Evolutionary conservation across 805 yeast species (phyloP), one percentile per base, ranked within the genome.

Genomic region (Isabelozyma rhagii): DNA sequence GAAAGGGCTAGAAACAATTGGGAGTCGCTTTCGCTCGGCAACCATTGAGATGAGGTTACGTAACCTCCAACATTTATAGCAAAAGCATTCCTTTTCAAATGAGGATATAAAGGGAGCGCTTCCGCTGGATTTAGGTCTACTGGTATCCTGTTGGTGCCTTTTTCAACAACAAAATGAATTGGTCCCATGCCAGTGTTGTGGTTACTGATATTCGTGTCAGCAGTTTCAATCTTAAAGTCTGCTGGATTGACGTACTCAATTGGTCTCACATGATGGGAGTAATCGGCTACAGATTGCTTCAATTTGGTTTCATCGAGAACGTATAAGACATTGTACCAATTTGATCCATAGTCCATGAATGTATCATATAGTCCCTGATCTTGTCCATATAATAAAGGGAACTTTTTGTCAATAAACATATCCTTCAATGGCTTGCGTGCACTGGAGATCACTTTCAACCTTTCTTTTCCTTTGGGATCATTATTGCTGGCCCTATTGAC

Each of bases 11-110:
- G 57, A 51, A 71, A 75, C 49, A 76, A 81, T 7, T 49, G 46
- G 6, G 49, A 54, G 1, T 52, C 29, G 1, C 29, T 46, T 21
- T 52, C n/a, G 52, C 53, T 62, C 1, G 69, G 72, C 5, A 74
- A 55, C 89, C 89, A 85, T 8, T 78, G 75, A 50, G 78, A 58
- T 17, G 81, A 77, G 0, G 86, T 77, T 0, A 83, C 67, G 8
- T 75, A 62, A 0, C 81, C 80, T 0, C 87, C 87, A 0, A 74
- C 67, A 55, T 81, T 80, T 14, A 78, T 45, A 2, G 79, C 65
- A 8, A 70, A 57, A 0, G 80, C 79, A 14, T 59, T 63, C 28
- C 79, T 64, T 39, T 39, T 4, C 14, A 39, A 11, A 9, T 39
- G 25, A 4, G 11, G 18, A 10, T 27, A 8, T 41, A 41, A 41